Conservation (phyloP, 2,329 filamentous ascomycete species). For the Dactylellina haptotyla region DNA sequence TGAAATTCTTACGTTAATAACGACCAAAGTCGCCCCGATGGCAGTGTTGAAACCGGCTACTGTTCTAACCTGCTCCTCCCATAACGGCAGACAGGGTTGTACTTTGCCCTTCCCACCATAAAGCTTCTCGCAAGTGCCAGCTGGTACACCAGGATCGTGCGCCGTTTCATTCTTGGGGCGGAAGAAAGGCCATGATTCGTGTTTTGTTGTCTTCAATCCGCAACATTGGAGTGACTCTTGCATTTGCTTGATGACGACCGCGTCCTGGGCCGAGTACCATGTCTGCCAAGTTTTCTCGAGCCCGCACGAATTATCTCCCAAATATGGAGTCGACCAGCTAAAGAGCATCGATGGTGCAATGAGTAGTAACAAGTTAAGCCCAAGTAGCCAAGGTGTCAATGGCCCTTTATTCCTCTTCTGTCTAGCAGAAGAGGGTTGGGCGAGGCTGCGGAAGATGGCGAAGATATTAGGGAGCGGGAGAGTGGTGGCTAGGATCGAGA, state of each 20-base stretch:
- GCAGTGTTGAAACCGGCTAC: neutral
- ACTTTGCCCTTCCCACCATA: neutral
- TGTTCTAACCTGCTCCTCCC: constrained; percentile 18
- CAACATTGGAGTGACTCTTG: constrained; percentile 35
- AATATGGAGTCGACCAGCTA: neutral
- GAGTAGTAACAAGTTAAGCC: too few species aligned
- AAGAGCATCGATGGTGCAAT: too few species aligned
- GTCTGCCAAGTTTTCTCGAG: constrained; percentile 11
- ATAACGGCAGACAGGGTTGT: constrained; percentile 11
- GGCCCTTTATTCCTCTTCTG: neutral
- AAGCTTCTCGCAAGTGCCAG: neutral
- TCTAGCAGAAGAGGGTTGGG: neutral
- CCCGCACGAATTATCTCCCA: neutral
- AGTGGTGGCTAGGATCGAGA: neutral
- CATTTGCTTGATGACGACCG: constrained; percentile 6
- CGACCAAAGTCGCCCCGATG: neutral
- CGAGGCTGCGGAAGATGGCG: neutral
- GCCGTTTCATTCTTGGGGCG: neutral
- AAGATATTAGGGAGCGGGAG: neutral
- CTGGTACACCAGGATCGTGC: neutral
- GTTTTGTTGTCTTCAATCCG: constrained; percentile 21
- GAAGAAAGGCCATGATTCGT: too few species aligned
- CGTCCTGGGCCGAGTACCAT: constrained; percentile 27
- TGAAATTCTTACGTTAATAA: constrained; percentile 18
- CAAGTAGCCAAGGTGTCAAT: too few species aligned